phyloP scores from a whole-genome alignment of 2,329 filamentous ascomycete species.

The Pseudovirgaria hyperparasitica region DNA sequence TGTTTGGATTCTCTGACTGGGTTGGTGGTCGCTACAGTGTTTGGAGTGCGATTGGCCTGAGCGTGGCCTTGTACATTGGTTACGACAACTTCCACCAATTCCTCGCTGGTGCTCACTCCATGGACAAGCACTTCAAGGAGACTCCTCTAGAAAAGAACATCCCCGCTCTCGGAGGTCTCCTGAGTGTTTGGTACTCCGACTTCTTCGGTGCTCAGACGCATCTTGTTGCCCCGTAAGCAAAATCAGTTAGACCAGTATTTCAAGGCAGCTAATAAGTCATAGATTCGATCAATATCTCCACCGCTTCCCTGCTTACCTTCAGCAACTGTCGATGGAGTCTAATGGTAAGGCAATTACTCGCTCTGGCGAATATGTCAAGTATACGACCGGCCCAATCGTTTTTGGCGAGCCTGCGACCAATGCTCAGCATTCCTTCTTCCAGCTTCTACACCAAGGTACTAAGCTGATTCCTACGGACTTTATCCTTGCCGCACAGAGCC shows the following conservation, averaged over 20 bases:
- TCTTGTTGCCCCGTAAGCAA: slow-evolving; percentile 74
- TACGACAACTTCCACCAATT: slow-evolving; percentile 98
- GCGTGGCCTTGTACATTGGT: slow-evolving; percentile 87
- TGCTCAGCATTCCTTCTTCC: slow-evolving; percentile 99
- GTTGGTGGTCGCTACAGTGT: slow-evolving; percentile 97
- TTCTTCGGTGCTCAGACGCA: slow-evolving; percentile 98
- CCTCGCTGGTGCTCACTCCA: slow-evolving; percentile 83
- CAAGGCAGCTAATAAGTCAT: slow-evolving; percentile 13
- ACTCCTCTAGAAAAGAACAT: slow-evolving; percentile 92
- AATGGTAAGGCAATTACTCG: slow-evolving; percentile 97
- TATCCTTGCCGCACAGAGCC: slow-evolving; percentile 88
- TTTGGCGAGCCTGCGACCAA: slow-evolving; percentile 99
- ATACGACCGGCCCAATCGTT: slow-evolving; percentile 89
- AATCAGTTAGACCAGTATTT: slow-evolving; percentile 5
- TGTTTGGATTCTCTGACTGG: slow-evolving; percentile 99
- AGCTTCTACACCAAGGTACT: slow-evolving; percentile 96
- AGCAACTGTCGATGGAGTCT: slow-evolving; percentile 99
- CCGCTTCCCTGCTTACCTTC: slow-evolving; percentile 96
- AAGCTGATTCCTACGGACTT: slow-evolving; percentile 98
- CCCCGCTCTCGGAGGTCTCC: slow-evolving; percentile 75
- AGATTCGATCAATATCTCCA: slow-evolving; percentile 98
- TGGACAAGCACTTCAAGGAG: slow-evolving; percentile 96
- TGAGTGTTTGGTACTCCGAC: slow-evolving; percentile 98
- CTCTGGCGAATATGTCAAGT: slow-evolving; percentile 78
- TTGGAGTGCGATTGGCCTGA: slow-evolving; percentile 96